Evolutionary conservation across 2,329 filamentous ascomycete genomes (phyloP).

Genomic region (Camptophora hylomeconis): DNA sequence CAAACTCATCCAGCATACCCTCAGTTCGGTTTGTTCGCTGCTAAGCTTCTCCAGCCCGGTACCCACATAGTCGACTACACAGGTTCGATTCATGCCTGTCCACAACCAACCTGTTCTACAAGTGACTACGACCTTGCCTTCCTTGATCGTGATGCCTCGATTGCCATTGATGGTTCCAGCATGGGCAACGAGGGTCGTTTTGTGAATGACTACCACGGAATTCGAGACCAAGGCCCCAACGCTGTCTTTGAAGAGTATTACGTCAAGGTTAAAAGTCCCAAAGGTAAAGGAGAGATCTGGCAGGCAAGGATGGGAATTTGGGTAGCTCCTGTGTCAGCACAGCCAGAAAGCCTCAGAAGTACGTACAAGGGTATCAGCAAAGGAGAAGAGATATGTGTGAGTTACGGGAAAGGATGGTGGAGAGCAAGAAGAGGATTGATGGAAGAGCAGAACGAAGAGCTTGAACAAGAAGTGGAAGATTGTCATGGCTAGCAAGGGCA

Average conservation of each 20-base stretch:
- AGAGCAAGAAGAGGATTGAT: too few relatives aligned
- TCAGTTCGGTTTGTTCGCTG: constrained; percentile 37
- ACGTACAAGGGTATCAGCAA: constrained; percentile 34
- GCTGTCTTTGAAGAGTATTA: constrained; percentile 28
- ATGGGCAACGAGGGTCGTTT: constrained; percentile 40
- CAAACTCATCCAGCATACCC: constrained; percentile 34
- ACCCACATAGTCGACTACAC: constrained; percentile 38
- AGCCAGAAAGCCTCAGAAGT: too few relatives aligned
- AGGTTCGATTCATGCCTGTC: constrained; percentile 34
- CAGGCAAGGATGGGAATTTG: too few relatives aligned
- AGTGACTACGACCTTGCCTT: constrained; percentile 38
- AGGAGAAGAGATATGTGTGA: constrained; percentile 40
- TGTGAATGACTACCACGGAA: constrained; percentile 41
- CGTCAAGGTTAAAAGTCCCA: constrained; percentile 4
- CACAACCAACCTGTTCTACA: too few relatives aligned
- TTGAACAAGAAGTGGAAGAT: too few relatives aligned
- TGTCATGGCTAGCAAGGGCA: too few relatives aligned
- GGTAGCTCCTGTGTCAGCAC: too few relatives aligned
- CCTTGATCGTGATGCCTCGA: constrained; percentile 31
- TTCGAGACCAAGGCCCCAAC: constrained; percentile 21
- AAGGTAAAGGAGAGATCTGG: too few relatives aligned
- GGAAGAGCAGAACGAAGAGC: too few relatives aligned
- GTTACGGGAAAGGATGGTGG: constrained; percentile 42
- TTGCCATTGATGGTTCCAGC: constrained; percentile 35
- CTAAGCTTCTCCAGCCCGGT: constrained; percentile 29